Percentiles rank a stretch among this genome's conserved stretches.
phyloP scores from a whole-genome alignment of 2,329 filamentous ascomycete genomes.

The Polychaeton citri region DNA sequence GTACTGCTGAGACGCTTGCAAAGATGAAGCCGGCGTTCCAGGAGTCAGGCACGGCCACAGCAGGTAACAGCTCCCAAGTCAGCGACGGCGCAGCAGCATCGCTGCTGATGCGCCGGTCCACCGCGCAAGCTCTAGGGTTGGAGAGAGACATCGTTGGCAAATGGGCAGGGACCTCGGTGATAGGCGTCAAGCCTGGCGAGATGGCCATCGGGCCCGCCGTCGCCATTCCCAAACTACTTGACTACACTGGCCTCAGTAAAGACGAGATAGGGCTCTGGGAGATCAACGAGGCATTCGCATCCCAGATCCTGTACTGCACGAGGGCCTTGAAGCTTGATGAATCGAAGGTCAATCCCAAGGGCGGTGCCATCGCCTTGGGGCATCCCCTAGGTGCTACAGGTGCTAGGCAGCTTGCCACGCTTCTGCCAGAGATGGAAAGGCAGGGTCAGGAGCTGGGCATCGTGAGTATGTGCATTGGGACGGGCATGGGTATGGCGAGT shows the following conservation, averaged over 20 bases:
- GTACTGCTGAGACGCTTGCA: slow-evolving; percentile 56
- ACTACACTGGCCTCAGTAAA: slow-evolving; percentile 49
- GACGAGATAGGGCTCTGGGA: slow-evolving; percentile 76
- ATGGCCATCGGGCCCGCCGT: slow-evolving; percentile 87
- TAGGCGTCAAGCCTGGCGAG: slow-evolving; percentile 75
- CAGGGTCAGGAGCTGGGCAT: slow-evolving; percentile 64
- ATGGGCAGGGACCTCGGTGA: slow-evolving; percentile 63
- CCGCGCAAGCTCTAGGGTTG: slow-evolving; percentile 60
- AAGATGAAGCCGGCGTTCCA: slow-evolving; percentile 80
- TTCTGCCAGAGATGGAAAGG: slow-evolving; percentile 56
- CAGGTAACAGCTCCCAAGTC: slow-evolving; percentile 75
- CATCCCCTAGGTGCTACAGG: slow-evolving; percentile 86
- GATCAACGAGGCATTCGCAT: slow-evolving; percentile 72
- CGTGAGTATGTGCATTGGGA: slow-evolving; percentile 68
- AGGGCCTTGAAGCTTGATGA: slow-evolving; percentile 55
- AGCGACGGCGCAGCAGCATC: slow-evolving; percentile 77
- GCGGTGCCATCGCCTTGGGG: slow-evolving; percentile 85
- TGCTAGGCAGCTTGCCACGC: slow-evolving; percentile 62
- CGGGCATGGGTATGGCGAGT: slow-evolving; percentile 40
- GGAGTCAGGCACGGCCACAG: slow-evolving; percentile 61
- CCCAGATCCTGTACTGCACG: slow-evolving; percentile 55
- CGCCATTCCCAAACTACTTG: slow-evolving; percentile 72
- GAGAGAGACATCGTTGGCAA: slow-evolving; percentile 59
- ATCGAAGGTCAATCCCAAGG: slow-evolving; percentile 75
- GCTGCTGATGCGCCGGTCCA: slow-evolving; percentile 73